Conservation (phyloP, 2,329 filamentous ascomycete genomes). For the Ciborinia camelliae region DNA sequence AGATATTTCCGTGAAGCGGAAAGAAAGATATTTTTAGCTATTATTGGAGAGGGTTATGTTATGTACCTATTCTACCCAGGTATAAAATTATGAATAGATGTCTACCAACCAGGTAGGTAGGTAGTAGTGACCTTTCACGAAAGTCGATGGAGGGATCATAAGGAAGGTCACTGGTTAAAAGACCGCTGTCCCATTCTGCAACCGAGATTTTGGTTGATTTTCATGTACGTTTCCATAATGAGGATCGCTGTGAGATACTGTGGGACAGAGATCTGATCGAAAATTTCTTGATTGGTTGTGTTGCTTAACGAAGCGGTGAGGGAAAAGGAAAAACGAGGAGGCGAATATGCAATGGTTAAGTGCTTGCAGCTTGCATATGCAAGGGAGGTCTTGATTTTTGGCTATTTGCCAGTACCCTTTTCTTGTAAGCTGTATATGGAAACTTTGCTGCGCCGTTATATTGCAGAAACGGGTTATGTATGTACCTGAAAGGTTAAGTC, state of each 20-base stretch:
- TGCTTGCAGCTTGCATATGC: conserved; percentile 18
- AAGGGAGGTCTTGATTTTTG: conserved; percentile 2
- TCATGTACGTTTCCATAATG: background rate
- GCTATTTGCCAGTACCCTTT: background rate
- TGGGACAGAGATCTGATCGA: conserved; percentile 9
- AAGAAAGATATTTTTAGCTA: conserved; percentile 10
- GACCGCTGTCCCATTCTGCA: conserved; percentile 13
- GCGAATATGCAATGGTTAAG: conserved; percentile 19
- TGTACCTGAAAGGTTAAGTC: too few species aligned
- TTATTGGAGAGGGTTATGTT: background rate
- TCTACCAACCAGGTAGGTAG: too few species aligned
- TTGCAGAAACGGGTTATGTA: conserved; percentile 10
- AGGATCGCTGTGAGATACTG: background rate
- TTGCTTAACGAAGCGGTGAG: conserved; percentile 13
- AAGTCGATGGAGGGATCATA: background rate
- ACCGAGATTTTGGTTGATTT: background rate
- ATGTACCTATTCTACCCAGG: too few species aligned
- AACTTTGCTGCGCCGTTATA: conserved; percentile 12
- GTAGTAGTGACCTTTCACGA: background rate
- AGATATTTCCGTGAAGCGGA: background rate
- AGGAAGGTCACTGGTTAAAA: conserved; percentile 10
- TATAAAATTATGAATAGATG: too few species aligned
- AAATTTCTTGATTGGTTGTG: conserved; percentile 9
- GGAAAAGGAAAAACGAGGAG: conserved; percentile 8
- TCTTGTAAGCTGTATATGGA: background rate